Conservation (phyloP, 345 rosid species). For the Erucastrum elatum region DNA sequence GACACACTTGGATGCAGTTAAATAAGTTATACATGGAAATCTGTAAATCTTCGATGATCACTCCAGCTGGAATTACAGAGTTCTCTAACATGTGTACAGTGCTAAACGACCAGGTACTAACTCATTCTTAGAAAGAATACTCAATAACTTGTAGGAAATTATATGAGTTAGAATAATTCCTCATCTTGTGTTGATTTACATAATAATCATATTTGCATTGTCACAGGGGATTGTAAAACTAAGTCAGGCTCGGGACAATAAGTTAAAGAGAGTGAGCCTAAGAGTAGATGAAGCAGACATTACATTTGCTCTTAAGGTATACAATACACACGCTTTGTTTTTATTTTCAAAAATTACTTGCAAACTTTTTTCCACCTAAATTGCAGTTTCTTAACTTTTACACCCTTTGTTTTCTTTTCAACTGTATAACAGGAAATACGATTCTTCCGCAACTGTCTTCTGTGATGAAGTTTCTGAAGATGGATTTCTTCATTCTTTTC, state of each 20-base stretch:
- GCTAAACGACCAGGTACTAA: conserved; percentile 78
- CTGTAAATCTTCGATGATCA: conserved; percentile 69
- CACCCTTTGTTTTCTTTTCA: not conserved
- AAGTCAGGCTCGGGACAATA: conserved; percentile 72
- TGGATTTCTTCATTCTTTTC: conserved; percentile 12
- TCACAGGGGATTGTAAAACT: conserved; percentile 75
- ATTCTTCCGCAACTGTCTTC: conserved; percentile 82
- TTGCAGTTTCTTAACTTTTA: not conserved
- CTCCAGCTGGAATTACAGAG: conserved; percentile 70
- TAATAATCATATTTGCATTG: not conserved
- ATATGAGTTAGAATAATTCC: not conserved
- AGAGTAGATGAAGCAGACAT: conserved; percentile 77
- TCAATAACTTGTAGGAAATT: not conserved
- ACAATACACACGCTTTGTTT: not conserved
- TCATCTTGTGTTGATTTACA: not conserved
- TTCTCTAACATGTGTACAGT: conserved; percentile 74
- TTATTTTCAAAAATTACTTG: not conserved
- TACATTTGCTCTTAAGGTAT: conserved; percentile 82
- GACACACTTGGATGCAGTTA: conserved; percentile 52
- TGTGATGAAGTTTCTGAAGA: conserved; percentile 33
- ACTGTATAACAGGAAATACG: conserved; percentile 67
- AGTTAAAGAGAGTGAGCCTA: conserved; percentile 61
- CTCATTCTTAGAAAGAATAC: not conserved
- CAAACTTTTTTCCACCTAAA: not conserved
- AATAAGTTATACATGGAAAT: conserved; percentile 63